A percentile compares a stretch with the other conserved stretches of the same genome.
Evolutionary conservation across 2,329 filamentous ascomycete genomes (phyloP).

Genomic region (Camillea tinctor): DNA sequence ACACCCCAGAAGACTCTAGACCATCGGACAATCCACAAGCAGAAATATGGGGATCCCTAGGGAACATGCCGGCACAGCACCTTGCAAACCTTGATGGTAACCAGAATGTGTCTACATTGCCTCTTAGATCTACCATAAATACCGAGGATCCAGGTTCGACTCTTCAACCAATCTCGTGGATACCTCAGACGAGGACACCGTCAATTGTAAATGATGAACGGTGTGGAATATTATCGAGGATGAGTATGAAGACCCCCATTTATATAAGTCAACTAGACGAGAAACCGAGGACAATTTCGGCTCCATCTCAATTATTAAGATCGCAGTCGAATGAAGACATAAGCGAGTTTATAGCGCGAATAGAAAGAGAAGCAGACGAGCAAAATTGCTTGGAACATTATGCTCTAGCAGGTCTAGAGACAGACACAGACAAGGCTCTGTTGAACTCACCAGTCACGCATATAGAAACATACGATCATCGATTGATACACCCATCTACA

Average conservation of each 20-base stretch:
- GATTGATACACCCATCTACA: neutral
- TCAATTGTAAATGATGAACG: constrained; percentile 8
- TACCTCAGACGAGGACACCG: constrained; percentile 23
- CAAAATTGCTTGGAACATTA: constrained; percentile 2
- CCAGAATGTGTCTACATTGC: neutral
- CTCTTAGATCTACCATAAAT: neutral
- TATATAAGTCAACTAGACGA: constrained; percentile 15
- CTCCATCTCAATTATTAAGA: neutral
- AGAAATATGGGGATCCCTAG: neutral
- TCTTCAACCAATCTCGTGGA: constrained; percentile 25
- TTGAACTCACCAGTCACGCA: neutral
- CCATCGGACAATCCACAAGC: neutral
- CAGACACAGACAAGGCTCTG: neutral
- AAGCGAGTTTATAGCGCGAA: constrained; percentile 35
- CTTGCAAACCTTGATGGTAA: neutral
- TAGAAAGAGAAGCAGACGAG: constrained; percentile 30
- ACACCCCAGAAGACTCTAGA: neutral
- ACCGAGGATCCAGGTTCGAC: constrained; percentile 10
- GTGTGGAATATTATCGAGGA: constrained; percentile 11
- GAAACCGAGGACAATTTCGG: neutral
- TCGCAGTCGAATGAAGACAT: constrained; percentile 24
- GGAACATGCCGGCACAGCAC: neutral
- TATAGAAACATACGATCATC: neutral
- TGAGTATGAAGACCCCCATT: constrained; percentile 18
- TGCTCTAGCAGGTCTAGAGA: neutral